Base-by-base conservation (phyloP, 2,329 filamentous ascomycete species). In the Ophiostoma himal-ulmi region DNA sequence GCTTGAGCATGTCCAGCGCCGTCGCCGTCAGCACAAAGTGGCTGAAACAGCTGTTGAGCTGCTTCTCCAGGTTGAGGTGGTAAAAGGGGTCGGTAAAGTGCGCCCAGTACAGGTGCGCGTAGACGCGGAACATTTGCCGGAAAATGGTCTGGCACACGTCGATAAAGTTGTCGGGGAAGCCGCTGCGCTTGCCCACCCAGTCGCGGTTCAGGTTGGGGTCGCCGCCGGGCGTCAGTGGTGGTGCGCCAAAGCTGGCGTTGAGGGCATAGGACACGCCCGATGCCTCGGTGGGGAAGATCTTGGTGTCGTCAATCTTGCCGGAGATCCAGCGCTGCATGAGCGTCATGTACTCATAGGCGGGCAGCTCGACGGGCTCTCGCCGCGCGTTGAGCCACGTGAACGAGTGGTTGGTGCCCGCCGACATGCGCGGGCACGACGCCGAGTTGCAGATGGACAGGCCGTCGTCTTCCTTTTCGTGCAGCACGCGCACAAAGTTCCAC, bases 61-160 rank as follows among this genome's bases (percentile, higher is more conserved):
- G 90, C 78, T 93, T 91, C 79, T 91, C 89, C 11, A 91, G 82
- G 81, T 91, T 93, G 74, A 94, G 85, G 79, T 94, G 90, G 81
- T 93, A 94, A 80, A 93, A 93, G 5, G 91, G 91, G 75, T 93
- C 91, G 72, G 89, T 83, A 80, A 92, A 99, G 80, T 99, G 95
- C 71, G 94, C 92, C 86, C 96, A 97, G 84, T 99, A 99, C 72
- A 99, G 88, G 80, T 99, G 95, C 67, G 95, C 91, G 78, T 99
- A 99, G 75, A 97, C 94, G 72, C 95, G 91, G 85, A 99, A 98
- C 91, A 99, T 98, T 81, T 97, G 95, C 76, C 94, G 91, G 83
- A 97, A 94, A 77, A 97, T 95, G 74, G 90, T 90, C 83, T 96
- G 93, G 83, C 94, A 95, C 75, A 97, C 93, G 73, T 90, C 88